Evolutionary conservation across 2,329 filamentous ascomycete genomes (phyloP).

Genomic region (Dactylonectria macrodidyma): DNA sequence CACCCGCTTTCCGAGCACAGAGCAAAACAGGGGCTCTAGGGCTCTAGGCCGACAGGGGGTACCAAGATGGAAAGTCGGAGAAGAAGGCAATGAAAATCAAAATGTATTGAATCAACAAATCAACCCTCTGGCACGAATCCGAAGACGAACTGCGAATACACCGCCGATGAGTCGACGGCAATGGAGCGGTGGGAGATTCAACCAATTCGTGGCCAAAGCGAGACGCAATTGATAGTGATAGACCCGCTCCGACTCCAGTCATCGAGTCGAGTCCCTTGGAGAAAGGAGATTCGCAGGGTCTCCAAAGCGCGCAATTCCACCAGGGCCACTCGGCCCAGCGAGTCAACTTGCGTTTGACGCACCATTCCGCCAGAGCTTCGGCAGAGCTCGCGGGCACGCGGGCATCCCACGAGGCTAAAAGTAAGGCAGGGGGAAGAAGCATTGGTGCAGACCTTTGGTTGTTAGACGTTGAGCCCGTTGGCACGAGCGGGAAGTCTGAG

Average conservation of each 20-base stretch:
- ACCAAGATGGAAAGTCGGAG: background rate
- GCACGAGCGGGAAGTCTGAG: too few species aligned
- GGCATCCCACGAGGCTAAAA: constrained; percentile 48
- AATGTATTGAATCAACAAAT: constrained; percentile 29
- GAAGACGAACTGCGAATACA: background rate
- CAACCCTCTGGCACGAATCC: constrained; percentile 21
- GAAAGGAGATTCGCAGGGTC: constrained; percentile 44
- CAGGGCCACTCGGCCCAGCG: constrained; percentile 43
- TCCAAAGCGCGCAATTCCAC: constrained; percentile 35
- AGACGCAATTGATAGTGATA: constrained; percentile 21
- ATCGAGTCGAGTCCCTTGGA: constrained; percentile 14
- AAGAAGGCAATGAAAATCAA: constrained; percentile 7
- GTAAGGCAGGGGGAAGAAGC: constrained; percentile 40
- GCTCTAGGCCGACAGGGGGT: constrained; percentile 11
- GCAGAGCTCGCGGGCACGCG: constrained; percentile 40
- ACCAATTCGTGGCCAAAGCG: constrained; percentile 20
- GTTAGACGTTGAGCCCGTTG: constrained; percentile 40
- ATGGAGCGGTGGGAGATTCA: constrained; percentile 13
- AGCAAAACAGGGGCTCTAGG: constrained; percentile 40
- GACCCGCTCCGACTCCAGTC: constrained; percentile 17
- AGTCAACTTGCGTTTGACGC: constrained; percentile 31
- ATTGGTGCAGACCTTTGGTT: constrained; percentile 13
- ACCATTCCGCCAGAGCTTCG: constrained; percentile 20
- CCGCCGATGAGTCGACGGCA: constrained; percentile 11
- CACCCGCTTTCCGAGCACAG: constrained; percentile 37